Base-by-base conservation (phyloP, 805 yeast genomes). In the Monosporozyma aquatica region DNA sequence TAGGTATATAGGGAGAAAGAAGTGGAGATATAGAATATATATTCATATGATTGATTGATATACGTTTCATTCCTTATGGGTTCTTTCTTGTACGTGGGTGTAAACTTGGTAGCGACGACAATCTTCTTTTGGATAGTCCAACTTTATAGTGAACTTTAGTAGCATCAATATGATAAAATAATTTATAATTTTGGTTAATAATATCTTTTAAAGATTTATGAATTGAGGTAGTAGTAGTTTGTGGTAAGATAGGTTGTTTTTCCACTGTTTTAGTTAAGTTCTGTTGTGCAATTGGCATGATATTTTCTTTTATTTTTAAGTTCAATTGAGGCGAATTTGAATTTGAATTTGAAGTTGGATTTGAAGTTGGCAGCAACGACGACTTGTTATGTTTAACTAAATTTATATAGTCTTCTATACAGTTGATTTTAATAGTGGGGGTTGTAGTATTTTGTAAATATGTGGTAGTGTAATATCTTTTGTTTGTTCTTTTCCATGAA, bases 191-290 rank as follows among this genome's bases (percentile, higher is more conserved):
- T 44, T 45, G 47, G 38, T 49, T 37, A 10, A 57, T 57, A 18
- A 58, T 42, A 36, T 55, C 59, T 22, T 53, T 54, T 13, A 58
- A 42, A 6, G 62, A 44, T 42, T 50, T 55, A 38, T 56, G 62
- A 23, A 54, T 25, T 10, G 14, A 14, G 9, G 33, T 18, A 5
- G 17, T 29, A 5, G 15, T 21, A 29, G 6, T 15, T n/a, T n/a
- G n/a, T n/a, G n/a, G n/a, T n/a, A n/a, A n/a, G n/a, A n/a, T n/a
- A n/a, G n/a, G n/a, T n/a, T n/a, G n/a, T n/a, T n/a, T n/a, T n/a
- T n/a, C n/a, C n/a, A n/a, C n/a, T n/a, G n/a, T n/a, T n/a, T n/a
- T n/a, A n/a, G n/a, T n/a, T n/a, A n/a, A n/a, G n/a, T n/a, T n/a
- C n/a, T n/a, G n/a, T n/a, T n/a, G n/a, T n/a, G n/a, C n/a, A n/a